These are phyloP conservation scores for Sphaerulina vaccinii DNA, from an alignment of 2,329 filamentous ascomycete species.

Conservation along the genomic window DNA sequence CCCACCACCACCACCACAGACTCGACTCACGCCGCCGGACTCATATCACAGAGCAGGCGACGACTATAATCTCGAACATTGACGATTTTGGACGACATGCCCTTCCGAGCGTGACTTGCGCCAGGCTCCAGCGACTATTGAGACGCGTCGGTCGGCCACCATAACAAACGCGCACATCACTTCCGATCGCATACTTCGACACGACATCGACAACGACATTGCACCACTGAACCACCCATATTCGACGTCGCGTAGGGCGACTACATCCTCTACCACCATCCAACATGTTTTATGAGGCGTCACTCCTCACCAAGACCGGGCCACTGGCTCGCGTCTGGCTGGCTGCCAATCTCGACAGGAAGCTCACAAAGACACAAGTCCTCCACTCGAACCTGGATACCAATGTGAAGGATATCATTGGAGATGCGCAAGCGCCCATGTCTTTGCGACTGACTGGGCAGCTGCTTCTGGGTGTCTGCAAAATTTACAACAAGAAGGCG, in stretches of 20 bases:
- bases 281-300: slow-evolving; percentile 95
- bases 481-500: slow-evolving; percentile 96
- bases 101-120: slow-evolving; percentile 9
- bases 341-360: slow-evolving; percentile 96
- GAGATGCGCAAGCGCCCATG: slow-evolving; percentile 88
- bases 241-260: slow-evolving; percentile 15
- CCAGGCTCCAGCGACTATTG: slow-evolving; percentile 4
- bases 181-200: slow-evolving; percentile 17
- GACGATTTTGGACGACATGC: no score
- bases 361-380: slow-evolving; percentile 95
- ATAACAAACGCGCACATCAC: slow-evolving; percentile 26
- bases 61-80: no score
- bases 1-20: no score
- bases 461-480: slow-evolving; percentile 88
- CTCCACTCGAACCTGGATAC: slow-evolving; percentile 91
- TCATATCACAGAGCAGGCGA: no score
- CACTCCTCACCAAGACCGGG: slow-evolving; percentile 92
- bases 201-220: slow-evolving; percentile 3
- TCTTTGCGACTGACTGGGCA: slow-evolving; percentile 91
- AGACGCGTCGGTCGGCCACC: slow-evolving; percentile 13
- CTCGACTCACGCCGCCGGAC: no score
- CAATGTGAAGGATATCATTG: slow-evolving; percentile 93
- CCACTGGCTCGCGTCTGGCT: slow-evolving; percentile 97
- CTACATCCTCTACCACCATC: slow-evolving; percentile 8
- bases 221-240: not conserved